Conservation (phyloP, 176 grass and related monocot genomes). For the Phyllostachys edulis region DNA sequence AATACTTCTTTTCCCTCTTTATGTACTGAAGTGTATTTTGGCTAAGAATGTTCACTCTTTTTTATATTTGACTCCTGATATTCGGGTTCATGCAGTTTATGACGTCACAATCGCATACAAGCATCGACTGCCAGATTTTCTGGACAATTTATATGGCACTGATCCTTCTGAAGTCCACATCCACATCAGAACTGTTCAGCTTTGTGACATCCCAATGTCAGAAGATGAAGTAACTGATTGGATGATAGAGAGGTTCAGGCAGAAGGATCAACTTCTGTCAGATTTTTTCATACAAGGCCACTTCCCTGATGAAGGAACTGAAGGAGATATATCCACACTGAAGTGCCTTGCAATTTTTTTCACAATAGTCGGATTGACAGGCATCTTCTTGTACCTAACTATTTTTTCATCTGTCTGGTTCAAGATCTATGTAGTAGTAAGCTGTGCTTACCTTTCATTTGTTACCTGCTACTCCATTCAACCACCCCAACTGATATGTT, state of each 20-base stretch:
- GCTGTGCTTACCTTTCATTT: conserved; percentile 67
- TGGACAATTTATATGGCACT: conserved; percentile 70
- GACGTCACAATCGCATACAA: conserved; percentile 88
- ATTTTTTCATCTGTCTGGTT: conserved; percentile 65
- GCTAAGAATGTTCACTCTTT: neutral
- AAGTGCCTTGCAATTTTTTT: conserved; percentile 56
- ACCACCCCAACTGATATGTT: conserved; percentile 50
- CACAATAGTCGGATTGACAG: conserved; percentile 40
- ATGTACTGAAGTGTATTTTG: neutral
- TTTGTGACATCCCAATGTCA: conserved; percentile 54
- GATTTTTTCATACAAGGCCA: conserved; percentile 55
- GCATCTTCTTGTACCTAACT: conserved; percentile 56
- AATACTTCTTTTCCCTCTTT: neutral
- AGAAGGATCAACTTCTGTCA: conserved; percentile 79
- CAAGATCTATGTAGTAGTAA: conserved; percentile 73
- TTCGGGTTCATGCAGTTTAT: conserved; percentile 60
- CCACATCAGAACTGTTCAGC: conserved; percentile 56
- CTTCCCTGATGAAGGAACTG: conserved; percentile 69
- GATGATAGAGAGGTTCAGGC: conserved; percentile 73
- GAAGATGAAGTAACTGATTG: conserved; percentile 64
- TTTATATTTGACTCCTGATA: conserved; percentile 3
- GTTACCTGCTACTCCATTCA: conserved; percentile 65
- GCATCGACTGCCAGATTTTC: conserved; percentile 69
- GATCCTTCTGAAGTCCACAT: conserved; percentile 95
- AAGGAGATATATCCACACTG: conserved; percentile 72